phyloP scores from a whole-genome alignment of 2,329 filamentous ascomycete genomes.

The Ascosphaera aggregata region DNA sequence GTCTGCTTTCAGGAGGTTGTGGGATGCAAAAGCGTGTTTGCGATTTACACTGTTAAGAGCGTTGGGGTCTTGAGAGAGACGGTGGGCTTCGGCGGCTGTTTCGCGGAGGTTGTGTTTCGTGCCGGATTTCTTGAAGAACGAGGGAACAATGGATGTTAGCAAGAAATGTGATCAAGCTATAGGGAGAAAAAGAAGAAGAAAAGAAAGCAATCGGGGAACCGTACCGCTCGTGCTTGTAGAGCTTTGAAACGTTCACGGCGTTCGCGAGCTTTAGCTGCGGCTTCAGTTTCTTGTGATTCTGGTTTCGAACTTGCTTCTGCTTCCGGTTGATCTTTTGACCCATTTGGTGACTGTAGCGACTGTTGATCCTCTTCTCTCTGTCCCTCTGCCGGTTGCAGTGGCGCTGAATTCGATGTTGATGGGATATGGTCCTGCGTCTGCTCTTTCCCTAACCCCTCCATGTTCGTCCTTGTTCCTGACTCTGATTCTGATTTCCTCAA shows the following conservation, averaged over 20 bases:
- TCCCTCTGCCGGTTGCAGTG: too few relatives aligned
- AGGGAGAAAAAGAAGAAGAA: constrained; percentile 3
- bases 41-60: constrained; percentile 59
- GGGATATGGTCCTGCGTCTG: too few relatives aligned
- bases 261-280: constrained; percentile 25
- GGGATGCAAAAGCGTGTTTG: constrained; percentile 65
- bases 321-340: too few relatives aligned
- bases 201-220: constrained; percentile 6
- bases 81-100: constrained; percentile 60
- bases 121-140: constrained; percentile 16
- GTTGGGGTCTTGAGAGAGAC: constrained; percentile 51
- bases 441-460: too few relatives aligned
- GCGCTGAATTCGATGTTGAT: too few relatives aligned
- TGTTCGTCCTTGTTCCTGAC: too few relatives aligned
- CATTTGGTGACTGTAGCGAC: too few relatives aligned
- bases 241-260: constrained; percentile 68
- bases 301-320: too few relatives aligned
- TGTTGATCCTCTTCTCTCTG: too few relatives aligned
- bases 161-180: constrained; percentile 1
- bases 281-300: too few relatives aligned
- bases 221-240: constrained; percentile 50
- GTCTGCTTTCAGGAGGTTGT: constrained; percentile 85
- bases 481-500: too few relatives aligned
- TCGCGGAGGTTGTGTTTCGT: constrained; percentile 48
- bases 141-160: background rate